Evolutionary conservation across 768 basidiomycete species (phyloP).

Genomic region (Lactarius trivialis): DNA sequence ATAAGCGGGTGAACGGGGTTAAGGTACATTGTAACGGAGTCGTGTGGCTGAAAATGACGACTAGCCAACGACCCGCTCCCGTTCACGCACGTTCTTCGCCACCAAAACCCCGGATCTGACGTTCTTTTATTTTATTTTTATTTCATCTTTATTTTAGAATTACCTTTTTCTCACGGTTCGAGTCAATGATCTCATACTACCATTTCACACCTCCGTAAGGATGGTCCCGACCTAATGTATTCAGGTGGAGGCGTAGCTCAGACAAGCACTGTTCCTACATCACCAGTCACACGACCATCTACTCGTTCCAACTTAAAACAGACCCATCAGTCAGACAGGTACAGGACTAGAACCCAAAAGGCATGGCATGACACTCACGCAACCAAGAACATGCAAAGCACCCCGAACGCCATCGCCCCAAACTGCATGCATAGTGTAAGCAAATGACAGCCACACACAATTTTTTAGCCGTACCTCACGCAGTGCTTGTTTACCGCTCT

Average conservation of each 20-base stretch:
- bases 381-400: constrained; percentile 86
- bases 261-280: constrained; percentile 1
- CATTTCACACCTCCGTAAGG: too few species aligned
- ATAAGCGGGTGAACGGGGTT: neutral
- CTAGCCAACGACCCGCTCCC: constrained; percentile 27
- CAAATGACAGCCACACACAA: neutral
- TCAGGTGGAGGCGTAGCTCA: neutral
- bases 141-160: neutral
- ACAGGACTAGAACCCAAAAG: constrained; percentile 6
- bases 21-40: constrained; percentile 20
- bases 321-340: constrained; percentile 15
- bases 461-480: constrained; percentile 63
- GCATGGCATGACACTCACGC: constrained; percentile 53
- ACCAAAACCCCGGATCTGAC: constrained; percentile 13
- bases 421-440: constrained; percentile 47
- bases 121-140: neutral
- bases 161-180: neutral
- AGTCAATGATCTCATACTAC: neutral
- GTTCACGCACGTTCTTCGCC: constrained; percentile 36
- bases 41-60: constrained; percentile 36
- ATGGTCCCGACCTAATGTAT: neutral
- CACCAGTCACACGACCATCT: constrained; percentile 26
- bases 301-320: constrained; percentile 69
- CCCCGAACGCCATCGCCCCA: constrained; percentile 85
- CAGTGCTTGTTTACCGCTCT: constrained; percentile 81